Evolutionary conservation across 1,139 yeast genomes (phyloP).

Genomic region (Saccharomyces pastorianus): DNA sequence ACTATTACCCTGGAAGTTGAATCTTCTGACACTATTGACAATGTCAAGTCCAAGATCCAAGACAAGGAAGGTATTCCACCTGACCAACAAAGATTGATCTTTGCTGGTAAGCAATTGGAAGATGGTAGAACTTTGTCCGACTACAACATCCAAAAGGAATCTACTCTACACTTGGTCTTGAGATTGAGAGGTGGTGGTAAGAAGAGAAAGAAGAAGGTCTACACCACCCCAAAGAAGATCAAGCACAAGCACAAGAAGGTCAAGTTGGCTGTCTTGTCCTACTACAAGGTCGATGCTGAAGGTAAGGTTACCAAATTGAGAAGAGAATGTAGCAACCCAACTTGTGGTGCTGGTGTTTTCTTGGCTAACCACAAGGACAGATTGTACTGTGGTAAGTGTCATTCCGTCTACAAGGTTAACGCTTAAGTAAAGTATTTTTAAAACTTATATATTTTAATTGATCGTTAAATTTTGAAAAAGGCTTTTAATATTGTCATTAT

Average conservation of each 20-base stretch:
- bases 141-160: conserved; percentile 99
- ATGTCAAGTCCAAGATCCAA: conserved; percentile 95
- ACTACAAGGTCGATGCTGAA: conserved; percentile 98
- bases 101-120: conserved; percentile 93
- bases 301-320: conserved; percentile 98
- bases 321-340: conserved; percentile 91
- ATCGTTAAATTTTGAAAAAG: neutral
- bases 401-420: conserved; percentile 61
- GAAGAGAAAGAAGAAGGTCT: conserved; percentile 99
- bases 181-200: conserved; percentile 99
- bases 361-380: conserved; percentile 99
- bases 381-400: conserved; percentile 99
- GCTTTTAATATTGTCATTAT: neutral
- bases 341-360: conserved; percentile 99
- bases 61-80: conserved; percentile 99
- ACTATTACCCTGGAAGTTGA: conserved; percentile 65
- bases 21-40: conserved; percentile 66
- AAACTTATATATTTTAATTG: conserved; percentile 4
- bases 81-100: conserved; percentile 97
- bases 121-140: conserved; percentile 62
- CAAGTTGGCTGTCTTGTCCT: conserved; percentile 97
- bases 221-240: conserved; percentile 99
- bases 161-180: conserved; percentile 92
- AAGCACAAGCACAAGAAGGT: conserved; percentile 99
- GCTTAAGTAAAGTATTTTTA: conserved; percentile 15